Evolutionary conservation across 2,329 filamentous ascomycete species (phyloP).

Genomic region (Diaporthe ilicicola): DNA sequence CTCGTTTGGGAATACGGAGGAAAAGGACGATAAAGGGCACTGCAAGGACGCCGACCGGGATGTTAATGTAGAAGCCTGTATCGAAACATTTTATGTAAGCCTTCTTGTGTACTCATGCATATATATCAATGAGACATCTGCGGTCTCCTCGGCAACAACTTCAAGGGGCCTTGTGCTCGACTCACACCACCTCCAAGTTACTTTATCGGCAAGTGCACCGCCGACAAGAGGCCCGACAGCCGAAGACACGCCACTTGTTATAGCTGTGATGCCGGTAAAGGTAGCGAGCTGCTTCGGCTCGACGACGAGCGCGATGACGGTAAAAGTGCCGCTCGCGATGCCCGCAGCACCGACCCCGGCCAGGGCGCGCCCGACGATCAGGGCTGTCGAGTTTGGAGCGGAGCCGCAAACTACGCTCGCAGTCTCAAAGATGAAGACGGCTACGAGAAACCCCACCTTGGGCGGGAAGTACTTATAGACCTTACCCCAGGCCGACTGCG

Average conservation of each 20-base stretch:
- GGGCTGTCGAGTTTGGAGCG: slow-evolving; percentile 47
- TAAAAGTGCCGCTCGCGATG: slow-evolving; percentile 49
- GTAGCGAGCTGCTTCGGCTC: slow-evolving; percentile 38
- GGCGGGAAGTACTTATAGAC: background rate
- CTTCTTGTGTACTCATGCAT: background rate
- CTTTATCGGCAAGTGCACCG: slow-evolving; percentile 56
- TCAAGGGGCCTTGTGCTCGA: no score
- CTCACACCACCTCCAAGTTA: slow-evolving; percentile 32
- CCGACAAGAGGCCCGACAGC: slow-evolving; percentile 57
- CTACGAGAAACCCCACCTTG: background rate
- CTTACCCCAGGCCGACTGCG: slow-evolving; percentile 20
- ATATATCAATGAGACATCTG: no score
- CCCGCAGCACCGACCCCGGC: slow-evolving; percentile 48
- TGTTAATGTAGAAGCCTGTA: slow-evolving; percentile 45
- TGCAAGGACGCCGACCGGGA: slow-evolving; percentile 45
- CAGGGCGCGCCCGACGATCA: slow-evolving; percentile 42
- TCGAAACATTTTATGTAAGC: no score
- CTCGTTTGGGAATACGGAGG: slow-evolving; percentile 37
- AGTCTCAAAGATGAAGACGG: slow-evolving; percentile 3
- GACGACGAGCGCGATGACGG: slow-evolving; percentile 46
- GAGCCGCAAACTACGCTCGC: slow-evolving; percentile 32
- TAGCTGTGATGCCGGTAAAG: slow-evolving; percentile 48
- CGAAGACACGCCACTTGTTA: slow-evolving; percentile 54
- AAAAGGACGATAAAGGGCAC: slow-evolving; percentile 39
- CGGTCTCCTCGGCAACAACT: no score